Conservation (phyloP, 1,139 yeast species). For the Kodamaea anthophila region DNA sequence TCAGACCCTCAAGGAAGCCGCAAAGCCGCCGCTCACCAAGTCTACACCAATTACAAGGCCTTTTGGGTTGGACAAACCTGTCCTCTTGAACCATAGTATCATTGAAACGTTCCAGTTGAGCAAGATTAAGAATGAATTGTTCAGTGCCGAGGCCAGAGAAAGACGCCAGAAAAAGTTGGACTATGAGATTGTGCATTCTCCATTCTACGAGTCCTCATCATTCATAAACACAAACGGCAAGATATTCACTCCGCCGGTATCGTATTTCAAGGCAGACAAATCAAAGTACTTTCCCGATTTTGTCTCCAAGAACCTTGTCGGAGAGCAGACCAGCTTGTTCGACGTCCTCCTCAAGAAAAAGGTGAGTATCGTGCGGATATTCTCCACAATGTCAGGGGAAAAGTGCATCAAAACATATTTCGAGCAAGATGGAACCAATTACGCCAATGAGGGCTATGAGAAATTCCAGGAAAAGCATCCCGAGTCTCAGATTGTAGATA, state of each 20-base stretch:
- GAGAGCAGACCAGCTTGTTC: conserved; percentile 30
- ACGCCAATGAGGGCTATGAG: conserved; percentile 23
- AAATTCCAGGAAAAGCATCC: conserved; percentile 36
- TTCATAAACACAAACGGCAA: conserved; percentile 80
- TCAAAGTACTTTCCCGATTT: conserved; percentile 85
- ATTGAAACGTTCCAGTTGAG: conserved; percentile 17
- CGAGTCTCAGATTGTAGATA: conserved; percentile 61
- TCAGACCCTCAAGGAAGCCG: conserved; percentile 14
- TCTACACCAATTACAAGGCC: conserved; percentile 27
- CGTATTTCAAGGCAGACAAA: conserved; percentile 69
- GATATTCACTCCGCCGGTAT: conserved; percentile 72
- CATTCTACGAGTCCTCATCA: conserved; percentile 76
- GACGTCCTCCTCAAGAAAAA: conserved; percentile 38
- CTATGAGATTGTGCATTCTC: conserved; percentile 78
- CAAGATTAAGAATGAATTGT: conserved; percentile 22
- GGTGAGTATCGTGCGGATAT: conserved; percentile 59
- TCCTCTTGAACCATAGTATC: conserved; percentile 21
- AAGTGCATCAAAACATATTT: conserved; percentile 60
- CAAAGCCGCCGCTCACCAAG: conserved; percentile 15
- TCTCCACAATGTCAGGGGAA: conserved; percentile 68
- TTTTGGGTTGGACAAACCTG: conserved; percentile 34
- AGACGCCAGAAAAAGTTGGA: conserved; percentile 52
- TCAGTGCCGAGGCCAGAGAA: conserved; percentile 43
- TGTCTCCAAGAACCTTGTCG: conserved; percentile 49
- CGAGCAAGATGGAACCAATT: conserved; percentile 31